Percentiles rank a stretch among this genome's conserved stretches.
phyloP scores from a whole-genome alignment of 2,329 filamentous ascomycete genomes.

The Tolypocladium nubicola region DNA sequence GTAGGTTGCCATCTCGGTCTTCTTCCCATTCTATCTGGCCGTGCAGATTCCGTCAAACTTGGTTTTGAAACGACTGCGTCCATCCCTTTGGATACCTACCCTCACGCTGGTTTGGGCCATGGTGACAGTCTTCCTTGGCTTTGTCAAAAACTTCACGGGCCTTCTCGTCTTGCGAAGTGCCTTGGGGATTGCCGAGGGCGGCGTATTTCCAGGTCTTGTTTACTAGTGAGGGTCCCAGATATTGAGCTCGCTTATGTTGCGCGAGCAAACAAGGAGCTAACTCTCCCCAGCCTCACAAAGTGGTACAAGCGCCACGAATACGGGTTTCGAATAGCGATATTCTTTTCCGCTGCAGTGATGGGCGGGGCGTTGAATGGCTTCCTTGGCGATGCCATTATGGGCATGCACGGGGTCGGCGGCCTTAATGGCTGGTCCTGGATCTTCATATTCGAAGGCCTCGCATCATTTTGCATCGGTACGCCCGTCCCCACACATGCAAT shows the following conservation, averaged over 20 bases:
- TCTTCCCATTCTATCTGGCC: constrained; percentile 42
- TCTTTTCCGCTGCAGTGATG: constrained; percentile 45
- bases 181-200: constrained; percentile 42
- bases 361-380: constrained; percentile 54
- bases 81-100: constrained; percentile 38
- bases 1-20: constrained; percentile 34
- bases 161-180: constrained; percentile 37
- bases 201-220: constrained; percentile 52
- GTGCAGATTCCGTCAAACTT: constrained; percentile 47
- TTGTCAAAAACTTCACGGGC: constrained; percentile 36
- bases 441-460: constrained; percentile 57
- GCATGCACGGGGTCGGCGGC: constrained; percentile 40
- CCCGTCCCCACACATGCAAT: neutral
- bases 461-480: constrained; percentile 31
- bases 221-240: constrained; percentile 30
- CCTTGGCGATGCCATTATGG: constrained; percentile 47
- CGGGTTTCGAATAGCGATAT: constrained; percentile 50
- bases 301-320: constrained; percentile 52
- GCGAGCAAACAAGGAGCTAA: neutral
- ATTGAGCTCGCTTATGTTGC: too few relatives aligned
- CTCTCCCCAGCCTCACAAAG: constrained; percentile 33
- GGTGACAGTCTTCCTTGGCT: constrained; percentile 37
- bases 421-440: constrained; percentile 68
- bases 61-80: constrained; percentile 42
- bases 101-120: constrained; percentile 44